Evolutionary conservation across 768 basidiomycete species (phyloP).

Genomic region (Holtermannia corniformis): DNA sequence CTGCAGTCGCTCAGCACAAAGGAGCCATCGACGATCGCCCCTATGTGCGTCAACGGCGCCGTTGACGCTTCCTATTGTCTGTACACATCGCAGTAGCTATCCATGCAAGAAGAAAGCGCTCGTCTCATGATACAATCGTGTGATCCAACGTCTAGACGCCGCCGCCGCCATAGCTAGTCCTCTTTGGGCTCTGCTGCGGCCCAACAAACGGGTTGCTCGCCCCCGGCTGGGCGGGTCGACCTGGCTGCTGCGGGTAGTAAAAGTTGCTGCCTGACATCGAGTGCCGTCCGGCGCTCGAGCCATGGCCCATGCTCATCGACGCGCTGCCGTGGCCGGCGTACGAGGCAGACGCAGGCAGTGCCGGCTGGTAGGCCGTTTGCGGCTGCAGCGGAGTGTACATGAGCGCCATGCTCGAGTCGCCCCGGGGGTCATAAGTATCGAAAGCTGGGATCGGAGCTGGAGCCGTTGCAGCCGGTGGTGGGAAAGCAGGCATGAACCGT

Average conservation of each 20-base stretch:
- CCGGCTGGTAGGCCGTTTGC: conserved; percentile 42
- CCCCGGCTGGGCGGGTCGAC: background rate
- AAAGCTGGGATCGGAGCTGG: conserved; percentile 1
- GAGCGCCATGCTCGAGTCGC: conserved; percentile 42
- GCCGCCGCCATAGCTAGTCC: background rate
- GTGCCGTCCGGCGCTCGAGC: background rate
- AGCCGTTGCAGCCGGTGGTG: conserved; percentile 42
- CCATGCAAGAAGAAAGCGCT: too few species aligned
- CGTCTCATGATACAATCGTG: too few species aligned
- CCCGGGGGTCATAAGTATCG: conserved; percentile 32
- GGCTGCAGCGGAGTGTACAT: conserved; percentile 76
- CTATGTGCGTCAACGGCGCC: too few species aligned
- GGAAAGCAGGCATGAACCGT: conserved; percentile 44
- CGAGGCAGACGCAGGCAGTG: too few species aligned
- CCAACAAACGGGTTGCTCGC: background rate
- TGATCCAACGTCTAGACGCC: too few species aligned
- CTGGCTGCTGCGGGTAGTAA: background rate
- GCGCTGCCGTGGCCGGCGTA: background rate
- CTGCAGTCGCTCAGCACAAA: too few species aligned
- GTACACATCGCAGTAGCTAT: too few species aligned
- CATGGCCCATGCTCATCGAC: background rate
- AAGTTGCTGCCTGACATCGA: background rate
- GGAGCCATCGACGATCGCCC: too few species aligned
- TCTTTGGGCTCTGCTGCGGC: background rate
- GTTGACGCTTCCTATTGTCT: too few species aligned